These are phyloP conservation scores for Aureoboletus auriporus DNA, from an alignment of 768 basidiomycete genomes.

Conservation along the genomic window DNA sequence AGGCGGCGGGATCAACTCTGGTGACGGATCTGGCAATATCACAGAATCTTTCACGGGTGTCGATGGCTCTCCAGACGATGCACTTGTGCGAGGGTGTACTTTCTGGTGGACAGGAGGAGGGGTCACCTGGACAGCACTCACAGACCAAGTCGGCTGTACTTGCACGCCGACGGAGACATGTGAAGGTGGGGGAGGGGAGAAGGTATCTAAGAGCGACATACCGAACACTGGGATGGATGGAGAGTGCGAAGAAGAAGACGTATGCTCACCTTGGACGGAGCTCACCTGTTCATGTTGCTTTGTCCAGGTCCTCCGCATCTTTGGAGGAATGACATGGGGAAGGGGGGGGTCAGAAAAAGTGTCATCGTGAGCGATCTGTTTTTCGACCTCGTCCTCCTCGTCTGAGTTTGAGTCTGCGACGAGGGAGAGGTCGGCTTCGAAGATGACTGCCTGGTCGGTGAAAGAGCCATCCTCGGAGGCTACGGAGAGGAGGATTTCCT, in stretches of 20 bases:
- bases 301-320: constrained; percentile 61
- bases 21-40: constrained; percentile 7
- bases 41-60: constrained; percentile 10
- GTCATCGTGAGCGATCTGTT: constrained; percentile 39
- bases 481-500: constrained; percentile 63
- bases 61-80: constrained; percentile 5
- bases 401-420: constrained; percentile 29
- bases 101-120: constrained; percentile 13
- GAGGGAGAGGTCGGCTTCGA: constrained; percentile 47
- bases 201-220: constrained; percentile 28
- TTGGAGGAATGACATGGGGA: constrained; percentile 50
- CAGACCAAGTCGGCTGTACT: constrained; percentile 33
- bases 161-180: constrained; percentile 46
- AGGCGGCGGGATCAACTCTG: constrained; percentile 10
- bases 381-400: constrained; percentile 39
- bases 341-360: constrained; percentile 31
- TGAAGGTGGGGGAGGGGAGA: constrained; percentile 18
- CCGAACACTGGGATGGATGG: constrained; percentile 24
- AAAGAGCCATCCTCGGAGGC: constrained; percentile 48
- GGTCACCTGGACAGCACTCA: constrained; percentile 38
- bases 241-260: not conserved
- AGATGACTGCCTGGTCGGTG: constrained; percentile 53
- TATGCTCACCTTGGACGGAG: constrained; percentile 35
- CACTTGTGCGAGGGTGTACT: constrained; percentile 1
- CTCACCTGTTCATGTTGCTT: constrained; percentile 45